These are phyloP conservation scores for Citrus cavaleriei DNA, from an alignment of 345 rosid genomes.

Conservation along the genomic window DNA sequence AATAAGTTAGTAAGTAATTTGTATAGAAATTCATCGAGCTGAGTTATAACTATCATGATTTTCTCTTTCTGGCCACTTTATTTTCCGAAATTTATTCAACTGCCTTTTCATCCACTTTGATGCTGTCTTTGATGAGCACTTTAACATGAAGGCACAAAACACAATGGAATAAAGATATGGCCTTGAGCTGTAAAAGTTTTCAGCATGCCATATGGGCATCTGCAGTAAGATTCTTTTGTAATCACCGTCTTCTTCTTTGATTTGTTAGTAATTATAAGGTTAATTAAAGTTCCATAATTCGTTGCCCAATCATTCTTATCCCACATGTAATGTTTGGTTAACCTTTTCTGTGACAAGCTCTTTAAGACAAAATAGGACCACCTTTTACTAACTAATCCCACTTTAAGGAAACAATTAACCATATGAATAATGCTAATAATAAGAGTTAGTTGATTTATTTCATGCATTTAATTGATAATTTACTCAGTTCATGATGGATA, in stretches of 20 bases:
- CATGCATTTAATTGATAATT: not conserved
- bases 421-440: not conserved
- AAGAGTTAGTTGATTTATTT: not conserved
- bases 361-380: not conserved
- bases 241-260: not conserved
- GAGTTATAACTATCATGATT: not conserved
- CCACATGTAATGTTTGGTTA: conserved; percentile 6
- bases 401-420: conserved; percentile 4
- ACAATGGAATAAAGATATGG: not conserved
- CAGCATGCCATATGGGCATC: not conserved
- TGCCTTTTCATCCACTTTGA: not conserved
- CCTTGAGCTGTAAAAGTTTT: not conserved
- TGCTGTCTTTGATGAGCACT: not conserved
- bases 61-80: not conserved
- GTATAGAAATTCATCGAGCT: not conserved
- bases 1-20: not conserved
- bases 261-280: not conserved
- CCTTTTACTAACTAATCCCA: not conserved
- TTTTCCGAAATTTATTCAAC: not conserved
- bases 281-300: not conserved
- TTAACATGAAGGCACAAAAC: not conserved
- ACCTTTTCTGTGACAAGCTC: not conserved
- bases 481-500: not conserved
- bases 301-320: not conserved
- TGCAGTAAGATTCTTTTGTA: not conserved